These are phyloP conservation scores for Cercis canadensis DNA, from an alignment of 306 rosid species.

Conservation along the genomic window DNA sequence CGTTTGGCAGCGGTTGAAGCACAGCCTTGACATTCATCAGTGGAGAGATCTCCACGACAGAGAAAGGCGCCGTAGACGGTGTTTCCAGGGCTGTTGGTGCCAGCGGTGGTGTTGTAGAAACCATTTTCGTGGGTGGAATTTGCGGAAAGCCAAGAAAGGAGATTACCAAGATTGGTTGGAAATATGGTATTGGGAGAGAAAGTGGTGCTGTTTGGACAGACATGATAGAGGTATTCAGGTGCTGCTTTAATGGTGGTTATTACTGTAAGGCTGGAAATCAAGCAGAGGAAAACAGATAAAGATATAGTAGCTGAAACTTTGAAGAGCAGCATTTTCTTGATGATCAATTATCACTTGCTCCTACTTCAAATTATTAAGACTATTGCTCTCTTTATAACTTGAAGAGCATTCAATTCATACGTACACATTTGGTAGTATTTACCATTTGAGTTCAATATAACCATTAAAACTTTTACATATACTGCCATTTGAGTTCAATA, in stretches of 20 bases:
- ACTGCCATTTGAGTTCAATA: too few species aligned
- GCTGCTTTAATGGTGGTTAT: not conserved
- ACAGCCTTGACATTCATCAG: slow-evolving; percentile 30
- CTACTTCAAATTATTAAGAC: too few species aligned
- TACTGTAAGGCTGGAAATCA: not conserved
- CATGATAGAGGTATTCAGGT: not conserved
- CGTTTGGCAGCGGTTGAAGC: slow-evolving; percentile 27
- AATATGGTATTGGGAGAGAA: slow-evolving; percentile 16
- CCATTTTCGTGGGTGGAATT: not conserved
- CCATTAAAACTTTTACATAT: too few species aligned
- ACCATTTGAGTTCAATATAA: too few species aligned
- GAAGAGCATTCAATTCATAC: too few species aligned
- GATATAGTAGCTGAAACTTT: too few species aligned
- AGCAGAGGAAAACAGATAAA: slow-evolving; percentile 2
- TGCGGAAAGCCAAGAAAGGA: slow-evolving; percentile 8
- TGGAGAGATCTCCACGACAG: not conserved
- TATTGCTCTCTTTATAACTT: too few species aligned
- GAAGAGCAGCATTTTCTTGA: too few species aligned
- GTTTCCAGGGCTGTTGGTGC: not conserved
- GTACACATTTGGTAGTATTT: too few species aligned
- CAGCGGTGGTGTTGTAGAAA: not conserved
- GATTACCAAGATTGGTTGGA: slow-evolving; percentile 19
- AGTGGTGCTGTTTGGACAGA: slow-evolving; percentile 26
- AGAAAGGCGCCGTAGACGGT: not conserved
- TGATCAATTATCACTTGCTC: too few species aligned